Evolutionary conservation across 139 green algal species (phyloP), one percentile per base, ranked within the genome.

Genomic region (Chlorella sp.): DNA sequence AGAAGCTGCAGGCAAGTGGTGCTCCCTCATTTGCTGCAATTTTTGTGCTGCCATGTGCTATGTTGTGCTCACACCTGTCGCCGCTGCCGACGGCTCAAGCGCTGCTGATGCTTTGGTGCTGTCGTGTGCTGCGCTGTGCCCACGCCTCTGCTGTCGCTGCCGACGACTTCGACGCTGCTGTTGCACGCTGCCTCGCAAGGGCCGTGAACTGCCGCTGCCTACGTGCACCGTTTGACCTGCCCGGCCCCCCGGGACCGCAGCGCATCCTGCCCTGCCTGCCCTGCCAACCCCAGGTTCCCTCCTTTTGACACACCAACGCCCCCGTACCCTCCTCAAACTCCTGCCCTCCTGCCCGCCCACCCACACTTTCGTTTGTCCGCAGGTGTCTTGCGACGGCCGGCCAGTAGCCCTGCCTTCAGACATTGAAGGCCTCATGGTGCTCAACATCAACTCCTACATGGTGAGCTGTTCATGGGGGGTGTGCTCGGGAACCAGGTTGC

Each of bases 381-480:
- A 91, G 91, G 82, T 98, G 36, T 89, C 92, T 79, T 94, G 94
- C 68, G 96, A 98, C 85, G 96, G 95, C 22, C 42, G 89, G 83
- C 64, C 78, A 9, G 85, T 98, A 88, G 71, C 40, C 30, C 81
- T 97, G 81, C 95, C 95, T 0, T 34, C 91, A 11, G 93, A 95
- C 88, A 94, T 93, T 28, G 93, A 97, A 89, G 96, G 96, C 16
- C 78, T 98, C 9, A 83, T 98, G 53, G 77, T 98, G 36, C 88
- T 95, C 37, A 97, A 97, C 92, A 98, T 98, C 87, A 53, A 90
- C 86, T 94, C 81, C 30, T 97, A 97, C 92, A 96, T 96, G 93
- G 68, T n/a, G 64, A 73, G 48, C 24, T 73, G 64, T 73, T 7
- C 2, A 30, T 7, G 64, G 5, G 24, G 15, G 15, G 69, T 77